Conservation (phyloP, 1,139 yeast species). For the Meyerozyma guilliermondii region DNA sequence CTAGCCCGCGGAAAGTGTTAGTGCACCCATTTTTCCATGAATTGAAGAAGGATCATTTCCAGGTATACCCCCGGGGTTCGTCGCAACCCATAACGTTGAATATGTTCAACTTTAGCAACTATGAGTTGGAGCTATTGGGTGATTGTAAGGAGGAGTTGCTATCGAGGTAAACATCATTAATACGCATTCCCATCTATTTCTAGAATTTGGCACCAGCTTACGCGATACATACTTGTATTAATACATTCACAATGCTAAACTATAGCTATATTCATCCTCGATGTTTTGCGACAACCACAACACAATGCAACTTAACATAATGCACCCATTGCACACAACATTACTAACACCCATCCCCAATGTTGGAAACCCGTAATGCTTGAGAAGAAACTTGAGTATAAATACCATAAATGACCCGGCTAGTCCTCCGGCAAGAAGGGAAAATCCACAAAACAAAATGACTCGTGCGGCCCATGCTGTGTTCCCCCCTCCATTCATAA, state of each 20-base stretch:
- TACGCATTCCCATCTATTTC: neutral
- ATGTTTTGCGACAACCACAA: conserved; percentile 93
- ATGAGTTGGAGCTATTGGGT: conserved; percentile 48
- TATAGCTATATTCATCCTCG: conserved; percentile 92
- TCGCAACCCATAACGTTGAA: conserved; percentile 37
- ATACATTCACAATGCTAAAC: conserved; percentile 52
- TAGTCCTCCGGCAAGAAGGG: conserved; percentile 88
- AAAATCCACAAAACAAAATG: conserved; percentile 84
- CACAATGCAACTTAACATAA: conserved; percentile 82
- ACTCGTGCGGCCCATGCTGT: conserved; percentile 94
- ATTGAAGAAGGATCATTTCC: conserved; percentile 54
- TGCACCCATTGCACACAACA: conserved; percentile 71
- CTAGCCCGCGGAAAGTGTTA: conserved; percentile 61
- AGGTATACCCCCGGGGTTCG: conserved; percentile 52
- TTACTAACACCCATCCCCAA: conserved; percentile 93
- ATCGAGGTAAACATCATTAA: conserved; percentile 4
- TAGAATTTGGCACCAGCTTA: neutral
- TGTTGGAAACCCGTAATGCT: conserved; percentile 78
- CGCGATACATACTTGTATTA: neutral
- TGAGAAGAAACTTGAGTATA: conserved; percentile 76
- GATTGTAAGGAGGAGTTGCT: conserved; percentile 32
- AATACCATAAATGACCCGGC: conserved; percentile 89
- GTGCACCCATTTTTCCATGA: conserved; percentile 72
- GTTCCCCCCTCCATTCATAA: conserved; percentile 35
- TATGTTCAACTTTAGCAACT: conserved; percentile 50